A percentile compares a stretch with the other conserved stretches of the same genome.
Conservation (phyloP, 805 yeast species). For the Maudiozyma barnettii region DNA sequence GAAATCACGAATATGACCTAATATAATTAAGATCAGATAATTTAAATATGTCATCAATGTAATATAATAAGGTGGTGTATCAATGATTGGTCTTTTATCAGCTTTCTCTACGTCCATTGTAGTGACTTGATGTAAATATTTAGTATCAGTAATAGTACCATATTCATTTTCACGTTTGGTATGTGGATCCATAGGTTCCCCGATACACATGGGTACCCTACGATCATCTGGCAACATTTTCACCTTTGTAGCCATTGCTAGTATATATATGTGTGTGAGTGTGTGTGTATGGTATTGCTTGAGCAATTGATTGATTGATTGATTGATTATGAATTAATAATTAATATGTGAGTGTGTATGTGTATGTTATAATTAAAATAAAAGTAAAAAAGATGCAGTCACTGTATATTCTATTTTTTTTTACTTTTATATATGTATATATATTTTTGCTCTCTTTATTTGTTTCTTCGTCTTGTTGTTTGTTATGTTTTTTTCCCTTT, state of each 20-base stretch:
- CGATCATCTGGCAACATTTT: constrained; percentile 14
- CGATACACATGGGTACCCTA: constrained; percentile 30
- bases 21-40: constrained; percentile 72
- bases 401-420: no score
- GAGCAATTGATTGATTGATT: no score
- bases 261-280: not conserved
- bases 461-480: no score
- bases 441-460: no score
- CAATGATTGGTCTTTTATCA: constrained; percentile 51
- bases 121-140: constrained; percentile 52
- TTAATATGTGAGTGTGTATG: no score
- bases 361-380: no score
- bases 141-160: constrained; percentile 58
- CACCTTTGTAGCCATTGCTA: not conserved
- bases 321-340: no score
- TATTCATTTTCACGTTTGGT: constrained; percentile 53
- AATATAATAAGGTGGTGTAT: constrained; percentile 79
- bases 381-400: no score
- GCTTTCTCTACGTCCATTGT: constrained; percentile 44
- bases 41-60: constrained; percentile 76
- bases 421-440: no score
- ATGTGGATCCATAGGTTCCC: constrained; percentile 28
- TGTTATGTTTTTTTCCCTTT: no score
- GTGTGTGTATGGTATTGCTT: no score
- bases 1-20: constrained; percentile 88